phyloP scores from a whole-genome alignment of 2,329 filamentous ascomycete species.

The Metarhizium anisopliae region DNA sequence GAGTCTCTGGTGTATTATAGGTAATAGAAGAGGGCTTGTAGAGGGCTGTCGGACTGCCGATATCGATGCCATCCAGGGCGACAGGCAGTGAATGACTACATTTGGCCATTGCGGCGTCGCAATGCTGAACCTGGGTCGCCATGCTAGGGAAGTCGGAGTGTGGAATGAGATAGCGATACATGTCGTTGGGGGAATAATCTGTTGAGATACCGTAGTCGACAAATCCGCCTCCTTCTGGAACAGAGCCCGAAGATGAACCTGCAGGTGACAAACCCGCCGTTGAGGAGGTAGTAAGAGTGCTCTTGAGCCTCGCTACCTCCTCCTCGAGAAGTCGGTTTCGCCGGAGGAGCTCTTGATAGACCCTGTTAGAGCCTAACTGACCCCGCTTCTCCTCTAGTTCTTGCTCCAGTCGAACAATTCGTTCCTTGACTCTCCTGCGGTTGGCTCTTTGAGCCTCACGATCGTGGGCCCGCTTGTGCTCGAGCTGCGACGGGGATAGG shows the following conservation, averaged over 20 bases:
- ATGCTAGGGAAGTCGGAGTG: neutral
- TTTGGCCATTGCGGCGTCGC: no score
- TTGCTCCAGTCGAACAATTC: neutral
- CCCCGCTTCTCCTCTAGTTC: neutral
- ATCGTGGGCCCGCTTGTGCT: constrained; percentile 2
- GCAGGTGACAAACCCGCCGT: neutral
- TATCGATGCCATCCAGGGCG: neutral
- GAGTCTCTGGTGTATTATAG: neutral
- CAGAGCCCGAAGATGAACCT: neutral
- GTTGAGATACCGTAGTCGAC: neutral
- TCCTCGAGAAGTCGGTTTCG: constrained; percentile 3
- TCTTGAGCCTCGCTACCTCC: neutral
- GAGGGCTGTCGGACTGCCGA: neutral
- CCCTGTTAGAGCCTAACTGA: neutral
- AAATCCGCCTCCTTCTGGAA: neutral
- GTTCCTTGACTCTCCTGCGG: constrained; percentile 2
- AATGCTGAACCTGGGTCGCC: neutral
- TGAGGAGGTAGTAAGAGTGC: neutral
- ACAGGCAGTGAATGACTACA: neutral
- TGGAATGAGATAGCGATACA: neutral
- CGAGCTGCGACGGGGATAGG: neutral
- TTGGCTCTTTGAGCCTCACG: constrained; percentile 3
- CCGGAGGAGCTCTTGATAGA: constrained; percentile 2
- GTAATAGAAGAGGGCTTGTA: neutral
- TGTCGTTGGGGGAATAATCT: neutral